Percentiles rank a stretch among this genome's conserved stretches.
Conservation (phyloP, 345 rosid genomes). For the Camelina sativa region DNA sequence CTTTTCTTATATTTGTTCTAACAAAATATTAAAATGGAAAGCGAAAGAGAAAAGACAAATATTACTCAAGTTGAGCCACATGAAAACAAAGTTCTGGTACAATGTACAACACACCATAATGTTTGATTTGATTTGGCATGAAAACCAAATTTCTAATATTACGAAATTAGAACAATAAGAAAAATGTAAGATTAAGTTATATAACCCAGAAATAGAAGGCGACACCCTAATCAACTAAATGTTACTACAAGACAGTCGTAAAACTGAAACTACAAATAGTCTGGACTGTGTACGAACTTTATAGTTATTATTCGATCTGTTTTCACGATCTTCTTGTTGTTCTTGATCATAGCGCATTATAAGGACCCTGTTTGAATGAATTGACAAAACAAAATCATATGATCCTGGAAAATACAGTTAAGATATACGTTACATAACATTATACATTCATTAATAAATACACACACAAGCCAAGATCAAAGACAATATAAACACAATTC, state of each 20-base stretch:
- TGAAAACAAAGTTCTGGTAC: slow-evolving; percentile 38
- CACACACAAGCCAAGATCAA: slow-evolving; percentile 20
- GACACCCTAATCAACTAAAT: slow-evolving; percentile 3
- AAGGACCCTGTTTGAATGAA: slow-evolving; percentile 3
- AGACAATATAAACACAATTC: no score
- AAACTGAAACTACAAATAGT: slow-evolving; percentile 6
- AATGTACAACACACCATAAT: slow-evolving; percentile 42
- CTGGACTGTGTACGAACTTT: slow-evolving; percentile 18
- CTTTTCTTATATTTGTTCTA: slow-evolving; percentile 7
- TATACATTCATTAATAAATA: slow-evolving; percentile 11
- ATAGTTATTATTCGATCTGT: not conserved
- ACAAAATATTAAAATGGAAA: not conserved
- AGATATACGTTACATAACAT: not conserved
- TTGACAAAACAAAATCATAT: slow-evolving; percentile 5
- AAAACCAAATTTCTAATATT: slow-evolving; percentile 26
- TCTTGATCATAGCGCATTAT: slow-evolving; percentile 18
- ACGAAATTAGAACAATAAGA: slow-evolving; percentile 25
- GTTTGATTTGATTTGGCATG: slow-evolving; percentile 45
- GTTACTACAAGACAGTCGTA: slow-evolving; percentile 8
- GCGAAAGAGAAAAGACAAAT: slow-evolving; percentile 22
- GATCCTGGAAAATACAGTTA: slow-evolving; percentile 9
- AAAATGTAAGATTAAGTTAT: not conserved
- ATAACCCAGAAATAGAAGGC: slow-evolving; percentile 29
- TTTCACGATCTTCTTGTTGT: slow-evolving; percentile 5
- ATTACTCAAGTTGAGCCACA: slow-evolving; percentile 37